Evolutionary conservation across 106 monocot genomes (phyloP).

Genomic region (Phalaenopsis equestris): DNA sequence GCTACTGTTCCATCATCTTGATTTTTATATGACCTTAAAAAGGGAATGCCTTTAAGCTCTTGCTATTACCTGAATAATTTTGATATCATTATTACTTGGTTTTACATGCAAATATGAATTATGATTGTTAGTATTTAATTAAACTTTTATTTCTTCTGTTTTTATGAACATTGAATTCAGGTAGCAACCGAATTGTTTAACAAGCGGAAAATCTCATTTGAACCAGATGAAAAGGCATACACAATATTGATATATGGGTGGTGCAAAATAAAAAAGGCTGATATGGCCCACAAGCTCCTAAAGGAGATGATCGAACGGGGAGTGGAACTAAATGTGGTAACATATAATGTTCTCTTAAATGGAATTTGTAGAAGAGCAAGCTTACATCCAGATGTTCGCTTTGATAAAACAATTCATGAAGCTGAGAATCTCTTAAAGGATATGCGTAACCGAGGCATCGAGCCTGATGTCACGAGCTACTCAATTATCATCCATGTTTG

Average conservation of each 20-base stretch:
- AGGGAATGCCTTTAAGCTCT: no score
- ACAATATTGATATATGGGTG: slow-evolving; percentile 89
- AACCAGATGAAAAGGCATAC: slow-evolving; percentile 69
- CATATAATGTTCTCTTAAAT: slow-evolving; percentile 84
- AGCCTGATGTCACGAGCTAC: slow-evolving; percentile 84
- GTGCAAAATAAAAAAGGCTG: slow-evolving; percentile 67
- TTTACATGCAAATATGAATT: no score
- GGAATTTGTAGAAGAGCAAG: slow-evolving; percentile 75
- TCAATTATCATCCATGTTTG: slow-evolving; percentile 87
- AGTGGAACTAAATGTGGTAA: slow-evolving; percentile 76
- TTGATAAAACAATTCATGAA: slow-evolving; percentile 58
- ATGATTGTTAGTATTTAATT: no score
- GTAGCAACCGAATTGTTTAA: slow-evolving; percentile 91
- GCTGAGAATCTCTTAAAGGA: slow-evolving; percentile 57
- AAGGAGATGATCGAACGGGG: slow-evolving; percentile 62
- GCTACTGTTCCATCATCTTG: no score
- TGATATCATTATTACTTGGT: no score
- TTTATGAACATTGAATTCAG: slow-evolving; percentile 21
- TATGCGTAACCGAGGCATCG: slow-evolving; percentile 69
- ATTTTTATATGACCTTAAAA: no score
- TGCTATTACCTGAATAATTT: no score
- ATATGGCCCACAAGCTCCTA: slow-evolving; percentile 66
- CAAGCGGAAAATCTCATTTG: slow-evolving; percentile 55
- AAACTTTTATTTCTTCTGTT: no score
- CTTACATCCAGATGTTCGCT: slow-evolving; percentile 67